These are phyloP conservation scores for Cytospora schulzeri DNA, from an alignment of 2,329 filamentous ascomycete genomes.

Conservation along the genomic window DNA sequence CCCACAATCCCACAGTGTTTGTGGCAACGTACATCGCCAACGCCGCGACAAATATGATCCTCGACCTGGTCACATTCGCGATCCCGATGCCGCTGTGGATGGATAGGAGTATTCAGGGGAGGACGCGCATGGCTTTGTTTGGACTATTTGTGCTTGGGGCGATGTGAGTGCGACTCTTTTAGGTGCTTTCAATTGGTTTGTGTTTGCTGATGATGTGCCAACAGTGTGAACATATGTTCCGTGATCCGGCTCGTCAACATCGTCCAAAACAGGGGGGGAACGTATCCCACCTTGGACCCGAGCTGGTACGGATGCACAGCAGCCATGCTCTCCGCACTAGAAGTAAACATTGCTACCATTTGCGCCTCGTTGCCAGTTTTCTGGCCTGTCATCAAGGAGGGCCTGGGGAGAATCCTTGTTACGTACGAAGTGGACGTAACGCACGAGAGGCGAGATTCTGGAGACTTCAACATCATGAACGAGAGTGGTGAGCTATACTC, in stretches of 20 bases:
- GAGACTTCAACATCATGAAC: not conserved
- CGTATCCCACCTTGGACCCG: conserved; percentile 39
- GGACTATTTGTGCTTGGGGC: conserved; percentile 37
- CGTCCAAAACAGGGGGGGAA: conserved; percentile 35
- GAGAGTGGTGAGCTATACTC: conserved; percentile 4
- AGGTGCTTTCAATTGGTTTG: too few relatives aligned
- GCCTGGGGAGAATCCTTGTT: conserved; percentile 39
- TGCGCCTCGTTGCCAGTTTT: conserved; percentile 23
- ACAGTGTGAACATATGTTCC: conserved; percentile 36
- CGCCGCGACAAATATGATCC: conserved; percentile 35
- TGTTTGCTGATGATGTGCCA: too few relatives aligned
- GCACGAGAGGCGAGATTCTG: conserved; percentile 25
- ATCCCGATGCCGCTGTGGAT: conserved; percentile 38
- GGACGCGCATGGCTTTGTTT: conserved; percentile 37
- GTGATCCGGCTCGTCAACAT: conserved; percentile 39
- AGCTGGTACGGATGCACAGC: conserved; percentile 40
- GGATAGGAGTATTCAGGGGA: conserved; percentile 31
- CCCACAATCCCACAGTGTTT: conserved; percentile 32
- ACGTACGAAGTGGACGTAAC: conserved; percentile 39
- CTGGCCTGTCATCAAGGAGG: conserved; percentile 32
- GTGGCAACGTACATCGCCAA: conserved; percentile 36
- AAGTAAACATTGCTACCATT: conserved; percentile 33
- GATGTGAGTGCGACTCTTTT: conserved; percentile 36
- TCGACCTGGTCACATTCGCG: conserved; percentile 38
- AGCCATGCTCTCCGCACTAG: conserved; percentile 39